Evolutionary conservation across 495 filamentous ascomycete species (phyloP).

Genomic region (Aspergillus mulundensis): DNA sequence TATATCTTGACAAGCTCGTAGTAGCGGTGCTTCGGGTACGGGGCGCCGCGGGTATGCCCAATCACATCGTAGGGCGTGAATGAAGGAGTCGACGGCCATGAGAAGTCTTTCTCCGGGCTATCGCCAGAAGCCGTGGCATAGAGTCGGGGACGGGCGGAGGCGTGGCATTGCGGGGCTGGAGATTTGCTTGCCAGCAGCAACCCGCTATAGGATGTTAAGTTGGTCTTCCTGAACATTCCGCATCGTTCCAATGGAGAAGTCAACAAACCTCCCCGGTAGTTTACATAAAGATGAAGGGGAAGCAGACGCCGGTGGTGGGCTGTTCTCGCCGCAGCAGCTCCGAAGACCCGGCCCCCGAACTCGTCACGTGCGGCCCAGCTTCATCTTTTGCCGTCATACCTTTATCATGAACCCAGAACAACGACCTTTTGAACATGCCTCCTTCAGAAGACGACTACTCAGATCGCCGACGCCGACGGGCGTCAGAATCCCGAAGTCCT

Average conservation of each 20-base stretch:
- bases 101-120: slow-evolving; percentile 22
- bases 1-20: slow-evolving; percentile 93
- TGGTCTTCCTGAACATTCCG: slow-evolving; percentile 38
- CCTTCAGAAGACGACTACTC: slow-evolving; percentile 18
- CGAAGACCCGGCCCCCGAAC: not conserved
- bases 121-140: slow-evolving; percentile 33
- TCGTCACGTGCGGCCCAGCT: not conserved
- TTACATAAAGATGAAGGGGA: not conserved
- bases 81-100: slow-evolving; percentile 33
- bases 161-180: slow-evolving; percentile 8
- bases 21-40: slow-evolving; percentile 79
- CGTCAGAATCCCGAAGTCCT: slow-evolving; percentile 19
- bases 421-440: slow-evolving; percentile 18
- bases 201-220: slow-evolving; percentile 22
- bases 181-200: slow-evolving; percentile 28
- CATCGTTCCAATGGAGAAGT: slow-evolving; percentile 33
- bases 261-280: not conserved
- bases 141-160: slow-evolving; percentile 8
- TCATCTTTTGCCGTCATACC: slow-evolving; percentile 1
- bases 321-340: not conserved
- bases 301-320: not conserved
- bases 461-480: slow-evolving; percentile 19
- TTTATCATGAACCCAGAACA: not conserved
- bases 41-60: slow-evolving; percentile 52
- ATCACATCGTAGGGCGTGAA: slow-evolving; percentile 93